Evolutionary conservation across 129 eudicot genomes (phyloP).

Genomic region (Chrysanthemum seticuspe): DNA sequence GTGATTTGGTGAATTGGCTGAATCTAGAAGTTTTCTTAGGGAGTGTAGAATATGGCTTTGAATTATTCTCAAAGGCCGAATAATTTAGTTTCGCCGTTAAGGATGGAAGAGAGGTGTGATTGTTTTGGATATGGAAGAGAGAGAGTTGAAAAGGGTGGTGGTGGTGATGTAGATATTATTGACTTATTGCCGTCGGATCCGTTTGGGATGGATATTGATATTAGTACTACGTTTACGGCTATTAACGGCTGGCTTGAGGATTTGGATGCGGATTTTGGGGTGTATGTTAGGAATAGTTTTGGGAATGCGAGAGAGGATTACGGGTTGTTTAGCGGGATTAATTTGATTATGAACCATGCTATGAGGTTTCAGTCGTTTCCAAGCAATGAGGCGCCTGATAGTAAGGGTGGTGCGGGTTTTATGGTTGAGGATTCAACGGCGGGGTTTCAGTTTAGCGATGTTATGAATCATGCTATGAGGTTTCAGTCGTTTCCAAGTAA

Average conservation of each 20-base stretch:
- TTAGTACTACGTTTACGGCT: constrained; percentile 65
- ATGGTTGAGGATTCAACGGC: background rate
- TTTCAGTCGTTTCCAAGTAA: constrained; percentile 44
- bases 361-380: constrained; percentile 47
- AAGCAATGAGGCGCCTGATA: constrained; percentile 30
- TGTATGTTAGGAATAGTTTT: constrained; percentile 34
- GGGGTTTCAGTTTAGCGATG: too few species aligned
- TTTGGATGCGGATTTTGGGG: constrained; percentile 55
- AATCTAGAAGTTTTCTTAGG: constrained; percentile 27
- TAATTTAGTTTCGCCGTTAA: constrained; percentile 48
- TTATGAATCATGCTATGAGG: constrained; percentile 24
- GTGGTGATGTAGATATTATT: constrained; percentile 45
- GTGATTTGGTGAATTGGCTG: constrained; percentile 22
- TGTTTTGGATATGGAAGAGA: constrained; percentile 47
- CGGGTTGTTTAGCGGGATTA: constrained; percentile 48
- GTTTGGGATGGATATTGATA: constrained; percentile 73
- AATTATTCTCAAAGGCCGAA: constrained; percentile 63
- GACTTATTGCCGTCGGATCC: constrained; percentile 86
- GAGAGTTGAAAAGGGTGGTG: constrained; percentile 36
- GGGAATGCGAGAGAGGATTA: constrained; percentile 37
- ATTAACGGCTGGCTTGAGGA: constrained; percentile 78
- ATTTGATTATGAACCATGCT: constrained; percentile 47
- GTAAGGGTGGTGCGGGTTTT: constrained; percentile 34
- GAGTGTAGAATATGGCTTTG: constrained; percentile 66
- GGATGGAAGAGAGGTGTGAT: constrained; percentile 42